Evolutionary conservation across 2,329 filamentous ascomycete species (phyloP).

Genomic region (Orbilia brochopaga): DNA sequence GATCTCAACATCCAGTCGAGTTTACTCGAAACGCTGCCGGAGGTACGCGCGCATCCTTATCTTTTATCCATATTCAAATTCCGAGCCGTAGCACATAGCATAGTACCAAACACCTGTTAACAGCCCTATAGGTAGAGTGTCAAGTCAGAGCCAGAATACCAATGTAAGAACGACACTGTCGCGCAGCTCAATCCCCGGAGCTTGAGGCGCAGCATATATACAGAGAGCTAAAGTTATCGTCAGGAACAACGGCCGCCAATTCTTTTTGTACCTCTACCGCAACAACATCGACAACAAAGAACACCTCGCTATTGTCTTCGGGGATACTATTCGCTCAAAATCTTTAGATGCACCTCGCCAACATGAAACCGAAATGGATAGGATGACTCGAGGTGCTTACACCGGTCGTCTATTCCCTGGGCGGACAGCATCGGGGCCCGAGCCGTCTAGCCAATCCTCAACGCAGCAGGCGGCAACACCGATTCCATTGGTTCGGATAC

Average conservation of each 20-base stretch:
- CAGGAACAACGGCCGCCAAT: constrained; percentile 72
- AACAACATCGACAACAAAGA: constrained; percentile 95
- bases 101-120: constrained; percentile 6
- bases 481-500: constrained; percentile 85
- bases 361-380: constrained; percentile 83
- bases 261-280: constrained; percentile 94
- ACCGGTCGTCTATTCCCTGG: constrained; percentile 85
- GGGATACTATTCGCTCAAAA: constrained; percentile 76
- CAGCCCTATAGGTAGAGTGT: constrained; percentile 84
- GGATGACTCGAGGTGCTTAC: constrained; percentile 94
- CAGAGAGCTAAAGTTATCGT: background rate
- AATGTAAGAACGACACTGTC: constrained; percentile 61
- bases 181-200: background rate
- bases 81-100: background rate
- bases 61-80: constrained; percentile 67
- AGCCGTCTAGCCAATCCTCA: constrained; percentile 15
- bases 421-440: constrained; percentile 65
- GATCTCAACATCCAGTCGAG: constrained; percentile 29
- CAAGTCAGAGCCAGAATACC: constrained; percentile 93
- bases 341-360: constrained; percentile 73
- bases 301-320: constrained; percentile 96
- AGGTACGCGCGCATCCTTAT: constrained; percentile 55
- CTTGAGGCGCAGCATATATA: constrained; percentile 1
- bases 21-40: constrained; percentile 57
- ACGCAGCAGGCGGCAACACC: constrained; percentile 11